Evolutionary conservation across 768 basidiomycete species (phyloP).

Genomic region (Termitomyces sp.): DNA sequence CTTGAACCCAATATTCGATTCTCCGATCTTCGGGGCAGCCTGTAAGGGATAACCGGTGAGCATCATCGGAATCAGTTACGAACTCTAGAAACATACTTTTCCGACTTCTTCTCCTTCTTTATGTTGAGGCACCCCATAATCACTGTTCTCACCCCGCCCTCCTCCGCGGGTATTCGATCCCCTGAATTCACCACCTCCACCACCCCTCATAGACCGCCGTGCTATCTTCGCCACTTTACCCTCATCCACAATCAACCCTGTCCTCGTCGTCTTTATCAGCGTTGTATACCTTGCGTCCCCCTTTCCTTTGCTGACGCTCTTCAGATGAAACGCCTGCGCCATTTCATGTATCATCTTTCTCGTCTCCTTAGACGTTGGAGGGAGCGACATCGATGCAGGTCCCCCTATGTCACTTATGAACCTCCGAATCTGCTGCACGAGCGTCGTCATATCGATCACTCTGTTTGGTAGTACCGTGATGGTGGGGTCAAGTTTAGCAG

Average conservation of each 20-base stretch:
- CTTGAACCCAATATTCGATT: conserved; percentile 81
- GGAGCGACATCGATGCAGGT: conserved; percentile 56
- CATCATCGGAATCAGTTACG: not conserved
- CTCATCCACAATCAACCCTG: conserved; percentile 56
- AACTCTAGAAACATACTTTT: conserved; percentile 37
- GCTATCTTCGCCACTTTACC: conserved; percentile 47
- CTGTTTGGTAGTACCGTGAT: conserved; percentile 44
- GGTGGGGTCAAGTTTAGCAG: conserved; percentile 44
- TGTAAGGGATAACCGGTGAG: conserved; percentile 22
- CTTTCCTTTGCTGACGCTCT: conserved; percentile 71
- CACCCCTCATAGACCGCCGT: conserved; percentile 32
- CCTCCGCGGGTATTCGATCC: conserved; percentile 26
- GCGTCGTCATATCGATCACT: conserved; percentile 60
- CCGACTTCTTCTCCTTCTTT: conserved; percentile 89
- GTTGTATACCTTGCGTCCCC: conserved; percentile 75
- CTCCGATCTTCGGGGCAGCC: conserved; percentile 79
- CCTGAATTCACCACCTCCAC: conserved; percentile 31
- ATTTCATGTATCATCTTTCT: conserved; percentile 77
- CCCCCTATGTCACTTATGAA: conserved; percentile 62
- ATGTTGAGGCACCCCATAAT: conserved; percentile 41
- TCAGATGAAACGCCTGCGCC: conserved; percentile 74
- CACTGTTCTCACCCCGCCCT: conserved; percentile 22
- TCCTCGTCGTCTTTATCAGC: conserved; percentile 62
- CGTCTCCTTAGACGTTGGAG: conserved; percentile 72
- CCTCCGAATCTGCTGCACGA: conserved; percentile 64